Base-by-base conservation (phyloP, 106 monocot genomes). In the Dendrobium chrysotoxum region DNA sequence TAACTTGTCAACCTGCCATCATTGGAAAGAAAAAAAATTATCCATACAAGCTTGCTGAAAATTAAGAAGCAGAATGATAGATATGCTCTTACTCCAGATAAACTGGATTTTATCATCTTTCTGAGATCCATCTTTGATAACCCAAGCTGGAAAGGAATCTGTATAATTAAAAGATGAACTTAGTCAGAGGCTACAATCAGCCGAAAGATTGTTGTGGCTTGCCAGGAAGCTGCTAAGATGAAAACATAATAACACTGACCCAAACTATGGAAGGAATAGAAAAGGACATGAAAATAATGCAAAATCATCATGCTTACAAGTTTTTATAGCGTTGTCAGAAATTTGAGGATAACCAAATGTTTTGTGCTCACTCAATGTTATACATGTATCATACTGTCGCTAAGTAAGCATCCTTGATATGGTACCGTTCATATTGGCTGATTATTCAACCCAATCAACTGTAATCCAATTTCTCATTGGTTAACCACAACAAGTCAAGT, bases 61-160 rank as follows among this genome's bases (percentile, higher is more conserved):
- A 53, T 13, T n/a, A 83, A 64, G 75, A 5, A 80, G 7, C 28
- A 83, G 50, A 12, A 10, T 35, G 3, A 53, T 16, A 41, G 54
- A 75, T 31, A 72, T 35, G 20, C 23, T 84, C 91, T 88, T 91
- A 99, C 99, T 23, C 87, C 88, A 74, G 95, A 83, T 84, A 99
- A 87, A 79, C 88, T 95, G 77, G 95, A 86, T 86, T 90, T 95
- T 79, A 99, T 21, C 83, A 87, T 95, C 87, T 91, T 99, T 72
- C 99, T 84, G 9, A 99, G 86, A 84, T 99, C 99, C 75, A 78
- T 77, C 73, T 87, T 95, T 42, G 99, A 99, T 35, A 99, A 65
- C 28, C 99, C 99, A 50, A 99, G 86, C 82, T 95, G 95, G 75
- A 90, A 95, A 67, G 99, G 91, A 54, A 99, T 93, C 99, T 99